Evolutionary conservation across 129 eudicot genomes (phyloP), one percentile per base, ranked within the genome.

Genomic region (Erigeron canadensis): DNA sequence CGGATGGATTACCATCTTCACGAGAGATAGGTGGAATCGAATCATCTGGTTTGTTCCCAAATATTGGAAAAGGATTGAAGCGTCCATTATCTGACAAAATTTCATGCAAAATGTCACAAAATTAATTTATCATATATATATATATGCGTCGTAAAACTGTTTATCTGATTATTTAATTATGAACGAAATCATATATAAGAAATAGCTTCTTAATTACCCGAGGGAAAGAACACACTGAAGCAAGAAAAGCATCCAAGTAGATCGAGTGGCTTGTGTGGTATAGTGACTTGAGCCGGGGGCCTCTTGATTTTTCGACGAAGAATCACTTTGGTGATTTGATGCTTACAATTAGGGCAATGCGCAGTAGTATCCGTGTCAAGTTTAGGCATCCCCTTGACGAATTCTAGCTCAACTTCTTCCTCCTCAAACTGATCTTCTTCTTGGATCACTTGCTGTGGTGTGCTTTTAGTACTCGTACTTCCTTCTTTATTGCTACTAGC

Each of bases 221-320:
- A 4, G 67, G 76, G 76, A 12, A 71, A 60, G 82, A 88, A 88
- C 69, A 88, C 66, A 46, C 89, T 81, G 82, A 81, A 82, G 82
- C 96, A 88, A 34, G 87, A 81, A 13, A 79, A 60, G 77, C 96
- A 88, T 74, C 91, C 96, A 2, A 88, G 66, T 22, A 88, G 41
- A 74, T 60, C 59, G 0, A 43, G 37, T 5, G 77, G 75, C 28
- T 74, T 69, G 2, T 8, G 59, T 34, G n/a, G 71, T 77, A 38
- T 63, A 17, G 7, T 18, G 6, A 10, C 46, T 28, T 21, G 21
- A 59, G 43, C 8, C 17, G 75, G 40, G 18, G 4, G 59, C 45
- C 34, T 41, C 48, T 9, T 62, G 39, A 77, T 23, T 71, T 88
- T 79, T 50, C 85, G 82, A 5, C 91, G 91, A 41, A 88, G 83